phyloP scores from a whole-genome alignment of 164 flowering plant genomes.

The Warburgia ugandensis region DNA sequence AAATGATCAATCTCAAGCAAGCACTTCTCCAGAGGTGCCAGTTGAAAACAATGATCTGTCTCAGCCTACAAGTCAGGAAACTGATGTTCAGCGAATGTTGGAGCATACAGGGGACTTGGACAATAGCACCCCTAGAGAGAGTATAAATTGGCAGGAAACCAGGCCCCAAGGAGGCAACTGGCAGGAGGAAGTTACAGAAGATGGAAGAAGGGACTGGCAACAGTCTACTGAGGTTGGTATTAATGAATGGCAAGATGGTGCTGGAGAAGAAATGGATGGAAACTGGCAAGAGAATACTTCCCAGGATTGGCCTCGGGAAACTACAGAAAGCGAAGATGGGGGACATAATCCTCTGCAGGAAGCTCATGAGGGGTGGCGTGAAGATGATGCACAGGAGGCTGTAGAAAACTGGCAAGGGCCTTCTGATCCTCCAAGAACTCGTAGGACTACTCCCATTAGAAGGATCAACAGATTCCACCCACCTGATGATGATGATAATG shows the following conservation, averaged over 20 bases:
- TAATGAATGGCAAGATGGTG: conserved; percentile 39
- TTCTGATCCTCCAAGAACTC: conserved; percentile 54
- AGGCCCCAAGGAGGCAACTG: conserved; percentile 32
- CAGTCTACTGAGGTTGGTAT: conserved; percentile 35
- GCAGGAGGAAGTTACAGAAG: conserved; percentile 38
- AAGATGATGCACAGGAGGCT: conserved; percentile 42
- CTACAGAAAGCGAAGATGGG: conserved; percentile 32
- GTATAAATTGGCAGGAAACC: conserved; percentile 34
- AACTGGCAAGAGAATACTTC: conserved; percentile 52
- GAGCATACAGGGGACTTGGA: conserved; percentile 28
- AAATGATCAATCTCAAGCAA: conserved; percentile 32
- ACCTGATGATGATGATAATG: conserved; percentile 94
- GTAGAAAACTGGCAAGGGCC: conserved; percentile 58
- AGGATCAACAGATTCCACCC: conserved; percentile 74
- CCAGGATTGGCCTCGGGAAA: conserved; percentile 41
- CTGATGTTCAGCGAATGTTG: conserved; percentile 17
- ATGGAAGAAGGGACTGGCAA: conserved; percentile 44
- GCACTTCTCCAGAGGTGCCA: conserved; percentile 26
- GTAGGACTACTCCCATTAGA: conserved; percentile 49
- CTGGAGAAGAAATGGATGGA: conserved; percentile 32
- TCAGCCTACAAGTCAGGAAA: conserved; percentile 35
- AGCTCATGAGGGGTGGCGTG: conserved; percentile 52
- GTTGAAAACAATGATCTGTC: conserved; percentile 31
- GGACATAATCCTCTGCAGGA: conserved; percentile 28
- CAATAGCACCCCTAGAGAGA: conserved; percentile 24